Conservation (phyloP, 768 basidiomycete species). For the Leccinum boreale region DNA sequence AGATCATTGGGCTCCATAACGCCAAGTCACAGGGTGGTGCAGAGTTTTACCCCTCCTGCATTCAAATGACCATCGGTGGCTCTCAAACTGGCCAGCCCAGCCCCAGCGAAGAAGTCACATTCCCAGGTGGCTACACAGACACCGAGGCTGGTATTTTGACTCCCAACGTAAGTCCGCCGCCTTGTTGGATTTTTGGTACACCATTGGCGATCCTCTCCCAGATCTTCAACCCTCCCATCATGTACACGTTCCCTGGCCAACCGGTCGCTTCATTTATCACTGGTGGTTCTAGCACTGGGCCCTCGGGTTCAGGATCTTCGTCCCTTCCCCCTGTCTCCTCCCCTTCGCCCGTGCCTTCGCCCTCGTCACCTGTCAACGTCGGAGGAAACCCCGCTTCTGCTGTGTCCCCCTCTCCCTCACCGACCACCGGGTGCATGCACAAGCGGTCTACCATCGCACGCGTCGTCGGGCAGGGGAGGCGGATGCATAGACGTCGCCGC, state of each 20-base stretch:
- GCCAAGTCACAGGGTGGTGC: constrained; percentile 53
- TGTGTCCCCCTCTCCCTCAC: background rate
- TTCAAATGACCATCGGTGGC: constrained; percentile 27
- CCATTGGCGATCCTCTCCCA: constrained; percentile 1
- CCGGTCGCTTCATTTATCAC: constrained; percentile 40
- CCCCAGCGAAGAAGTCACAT: constrained; percentile 41
- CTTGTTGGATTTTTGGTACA: background rate
- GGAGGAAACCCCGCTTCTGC: background rate
- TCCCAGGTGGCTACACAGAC: constrained; percentile 72
- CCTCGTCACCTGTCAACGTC: background rate
- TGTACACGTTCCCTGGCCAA: constrained; percentile 54
- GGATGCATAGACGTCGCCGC: constrained; percentile 19
- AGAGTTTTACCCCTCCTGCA: constrained; percentile 30
- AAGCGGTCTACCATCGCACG: constrained; percentile 12
- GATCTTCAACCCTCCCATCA: constrained; percentile 27
- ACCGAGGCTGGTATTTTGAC: constrained; percentile 65
- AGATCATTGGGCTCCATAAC: constrained; percentile 73
- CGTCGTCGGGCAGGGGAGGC: background rate
- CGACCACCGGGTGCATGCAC: constrained; percentile 8
- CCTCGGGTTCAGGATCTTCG: constrained; percentile 4
- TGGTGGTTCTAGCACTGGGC: constrained; percentile 8
- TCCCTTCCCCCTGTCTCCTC: background rate
- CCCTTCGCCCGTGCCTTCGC: background rate
- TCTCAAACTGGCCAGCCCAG: constrained; percentile 23
- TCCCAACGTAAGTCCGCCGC: constrained; percentile 34